phyloP scores from a whole-genome alignment of 192 early-diverging fungal species.

The Kappamyces sp. region DNA sequence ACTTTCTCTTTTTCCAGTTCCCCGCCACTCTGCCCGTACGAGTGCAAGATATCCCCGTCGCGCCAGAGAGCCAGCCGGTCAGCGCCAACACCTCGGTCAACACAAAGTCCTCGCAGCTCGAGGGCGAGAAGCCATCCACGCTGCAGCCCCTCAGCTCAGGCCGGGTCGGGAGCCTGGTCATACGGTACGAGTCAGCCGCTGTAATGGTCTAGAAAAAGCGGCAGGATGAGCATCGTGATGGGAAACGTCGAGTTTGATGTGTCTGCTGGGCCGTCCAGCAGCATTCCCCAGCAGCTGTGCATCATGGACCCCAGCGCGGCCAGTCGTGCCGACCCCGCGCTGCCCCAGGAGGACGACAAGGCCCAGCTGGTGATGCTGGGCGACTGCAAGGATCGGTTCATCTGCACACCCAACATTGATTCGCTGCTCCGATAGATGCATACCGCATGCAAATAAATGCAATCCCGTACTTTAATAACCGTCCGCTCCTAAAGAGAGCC shows the following conservation, averaged over 20 bases:
- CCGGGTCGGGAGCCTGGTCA: not conserved
- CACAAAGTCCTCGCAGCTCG: no score
- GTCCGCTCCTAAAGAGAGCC: no score
- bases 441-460: no score
- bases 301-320: not conserved
- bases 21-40: no score
- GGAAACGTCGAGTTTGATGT: conserved; percentile 9
- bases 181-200: not conserved
- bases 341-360: not conserved
- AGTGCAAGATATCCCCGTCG: no score
- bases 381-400: not conserved
- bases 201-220: not conserved
- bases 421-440: not conserved
- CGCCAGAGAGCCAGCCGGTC: no score
- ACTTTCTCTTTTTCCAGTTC: no score
- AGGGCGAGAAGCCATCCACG: no score
- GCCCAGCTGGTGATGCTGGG: not conserved
- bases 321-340: no score
- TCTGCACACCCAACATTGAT: conserved; percentile 14
- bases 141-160: no score
- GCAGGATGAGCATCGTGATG: conserved; percentile 6
- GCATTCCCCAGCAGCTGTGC: conserved; percentile 5
- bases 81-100: no score
- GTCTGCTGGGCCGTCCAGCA: not conserved
- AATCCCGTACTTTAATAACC: no score